Percentiles rank a stretch among this genome's conserved stretches.
Evolutionary conservation across 176 grass and related monocot species (phyloP).

Genomic region (Oryza brachyantha): DNA sequence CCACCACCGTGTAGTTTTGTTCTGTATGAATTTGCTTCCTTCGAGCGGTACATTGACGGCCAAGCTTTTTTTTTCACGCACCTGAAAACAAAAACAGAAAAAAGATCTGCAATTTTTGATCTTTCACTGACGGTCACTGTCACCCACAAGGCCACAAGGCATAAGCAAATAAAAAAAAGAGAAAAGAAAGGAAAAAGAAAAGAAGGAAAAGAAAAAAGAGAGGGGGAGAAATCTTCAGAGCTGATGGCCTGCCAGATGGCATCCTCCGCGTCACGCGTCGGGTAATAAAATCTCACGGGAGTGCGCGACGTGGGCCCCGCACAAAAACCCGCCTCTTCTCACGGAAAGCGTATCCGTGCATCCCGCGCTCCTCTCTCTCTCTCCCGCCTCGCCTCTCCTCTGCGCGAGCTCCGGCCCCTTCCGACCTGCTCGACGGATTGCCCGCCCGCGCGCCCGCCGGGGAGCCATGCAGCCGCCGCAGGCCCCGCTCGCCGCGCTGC

Average conservation of each 20-base stretch:
- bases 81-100: too few species aligned
- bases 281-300: background rate
- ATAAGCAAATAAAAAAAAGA: too few species aligned
- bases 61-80: too few species aligned
- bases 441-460: background rate
- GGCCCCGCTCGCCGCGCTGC: background rate
- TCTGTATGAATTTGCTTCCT: too few species aligned
- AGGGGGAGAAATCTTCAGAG: background rate
- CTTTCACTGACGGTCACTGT: background rate
- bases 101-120: background rate
- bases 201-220: background rate
- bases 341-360: background rate
- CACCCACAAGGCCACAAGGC: background rate
- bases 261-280: background rate
- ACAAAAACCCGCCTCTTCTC: background rate
- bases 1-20: too few species aligned
- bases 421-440: conserved; percentile 38
- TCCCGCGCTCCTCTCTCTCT: too few species aligned
- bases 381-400: background rate
- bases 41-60: too few species aligned
- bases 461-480: conserved; percentile 15
- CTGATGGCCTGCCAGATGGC: background rate
- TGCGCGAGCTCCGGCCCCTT: too few species aligned
- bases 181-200: background rate
- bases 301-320: background rate